A percentile compares a stretch with the other conserved stretches of the same genome.
phyloP scores from a whole-genome alignment of 2,329 filamentous ascomycete species.

The Fusarium haematococcum region DNA sequence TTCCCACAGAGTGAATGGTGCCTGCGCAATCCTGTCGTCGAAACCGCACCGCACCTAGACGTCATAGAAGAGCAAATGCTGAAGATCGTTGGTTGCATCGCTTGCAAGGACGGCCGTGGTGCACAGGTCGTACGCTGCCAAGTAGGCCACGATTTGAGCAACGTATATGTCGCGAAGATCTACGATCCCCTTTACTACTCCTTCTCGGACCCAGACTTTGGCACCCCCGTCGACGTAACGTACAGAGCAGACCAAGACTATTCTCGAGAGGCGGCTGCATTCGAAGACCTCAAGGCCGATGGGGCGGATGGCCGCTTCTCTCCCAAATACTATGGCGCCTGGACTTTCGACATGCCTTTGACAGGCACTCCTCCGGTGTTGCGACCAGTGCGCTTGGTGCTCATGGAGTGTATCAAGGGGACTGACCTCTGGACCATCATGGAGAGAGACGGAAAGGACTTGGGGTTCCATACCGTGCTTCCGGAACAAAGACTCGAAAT shows the following conservation, averaged over 20 bases:
- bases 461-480: background rate
- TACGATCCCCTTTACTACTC: constrained; percentile 25
- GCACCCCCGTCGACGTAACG: background rate
- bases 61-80: background rate
- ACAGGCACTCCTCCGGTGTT: background rate
- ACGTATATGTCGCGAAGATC: constrained; percentile 15
- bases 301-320: background rate
- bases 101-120: constrained; percentile 9
- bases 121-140: constrained; percentile 16
- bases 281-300: background rate
- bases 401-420: background rate
- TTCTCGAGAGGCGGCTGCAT: background rate
- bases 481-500: background rate
- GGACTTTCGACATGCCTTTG: background rate
- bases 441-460: background rate
- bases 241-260: background rate
- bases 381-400: background rate
- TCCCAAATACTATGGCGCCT: background rate
- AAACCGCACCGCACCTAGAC: background rate
- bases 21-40: background rate
- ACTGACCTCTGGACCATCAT: background rate
- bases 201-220: background rate
- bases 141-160: background rate
- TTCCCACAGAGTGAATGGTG: constrained; percentile 4
- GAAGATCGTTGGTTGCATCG: background rate